phyloP scores from a whole-genome alignment of 306 rosid species.

The Fagus sylvatica region DNA sequence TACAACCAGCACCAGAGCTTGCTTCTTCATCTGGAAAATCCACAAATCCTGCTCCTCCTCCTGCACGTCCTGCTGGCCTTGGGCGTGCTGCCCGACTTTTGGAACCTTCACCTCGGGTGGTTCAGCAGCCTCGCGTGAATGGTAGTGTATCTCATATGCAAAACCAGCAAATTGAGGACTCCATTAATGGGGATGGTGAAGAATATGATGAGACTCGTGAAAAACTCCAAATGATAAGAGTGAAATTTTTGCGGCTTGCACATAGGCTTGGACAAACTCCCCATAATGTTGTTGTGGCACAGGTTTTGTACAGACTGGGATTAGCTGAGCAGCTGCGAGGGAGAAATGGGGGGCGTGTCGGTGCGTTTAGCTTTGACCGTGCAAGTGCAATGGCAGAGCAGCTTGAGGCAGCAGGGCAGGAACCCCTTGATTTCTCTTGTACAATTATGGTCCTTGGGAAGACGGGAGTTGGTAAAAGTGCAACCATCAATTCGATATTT shows the following conservation, averaged over 20 bases:
- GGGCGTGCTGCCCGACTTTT: constrained; percentile 82
- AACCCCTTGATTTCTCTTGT: constrained; percentile 93
- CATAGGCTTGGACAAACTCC: constrained; percentile 98
- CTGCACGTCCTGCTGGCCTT: constrained; percentile 86
- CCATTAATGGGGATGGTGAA: constrained; percentile 68
- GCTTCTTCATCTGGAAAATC: constrained; percentile 52
- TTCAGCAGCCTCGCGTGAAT: constrained; percentile 76
- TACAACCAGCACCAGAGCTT: constrained; percentile 34
- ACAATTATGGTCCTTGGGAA: constrained; percentile 98
- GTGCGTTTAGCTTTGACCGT: constrained; percentile 97
- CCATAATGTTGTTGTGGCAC: constrained; percentile 99
- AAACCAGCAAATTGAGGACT: constrained; percentile 76
- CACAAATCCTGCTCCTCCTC: constrained; percentile 42
- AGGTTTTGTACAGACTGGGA: constrained; percentile 91
- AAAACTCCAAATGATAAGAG: constrained; percentile 95
- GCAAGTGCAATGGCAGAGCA: constrained; percentile 99
- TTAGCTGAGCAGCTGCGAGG: constrained; percentile 97
- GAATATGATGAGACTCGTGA: constrained; percentile 97
- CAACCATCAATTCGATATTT: constrained; percentile 95
- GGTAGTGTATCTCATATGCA: constrained; percentile 59
- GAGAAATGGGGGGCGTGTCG: constrained; percentile 94
- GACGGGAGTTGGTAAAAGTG: constrained; percentile 97
- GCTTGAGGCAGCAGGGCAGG: constrained; percentile 92
- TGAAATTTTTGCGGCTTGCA: constrained; percentile 87
- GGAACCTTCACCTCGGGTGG: constrained; percentile 73